A percentile compares a stretch with the other conserved stretches of the same genome.
Evolutionary conservation across 805 yeast species (phyloP).

Genomic region (Starmerella bombicola): DNA sequence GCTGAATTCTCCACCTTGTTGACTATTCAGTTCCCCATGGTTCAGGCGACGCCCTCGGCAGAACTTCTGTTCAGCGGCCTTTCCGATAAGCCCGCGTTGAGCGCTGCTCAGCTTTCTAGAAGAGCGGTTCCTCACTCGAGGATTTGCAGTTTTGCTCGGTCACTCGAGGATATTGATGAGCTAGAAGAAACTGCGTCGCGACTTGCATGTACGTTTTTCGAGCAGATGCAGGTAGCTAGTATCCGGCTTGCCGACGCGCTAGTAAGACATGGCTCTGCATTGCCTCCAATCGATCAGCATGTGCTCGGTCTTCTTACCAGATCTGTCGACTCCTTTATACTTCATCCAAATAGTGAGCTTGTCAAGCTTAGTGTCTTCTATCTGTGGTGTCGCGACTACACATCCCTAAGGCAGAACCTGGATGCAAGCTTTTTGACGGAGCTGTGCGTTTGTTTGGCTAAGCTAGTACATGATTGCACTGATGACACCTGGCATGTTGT

Average conservation of each 20-base stretch:
- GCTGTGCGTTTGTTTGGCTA: slow-evolving; percentile 14
- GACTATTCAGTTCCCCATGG: slow-evolving; percentile 3
- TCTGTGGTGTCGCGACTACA: slow-evolving; percentile 13
- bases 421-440: slow-evolving; percentile 8
- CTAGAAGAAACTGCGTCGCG: not conserved
- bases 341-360: not conserved
- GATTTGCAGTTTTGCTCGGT: slow-evolving; percentile 2
- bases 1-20: slow-evolving; percentile 1
- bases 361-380: slow-evolving; percentile 5
- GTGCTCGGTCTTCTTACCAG: slow-evolving; percentile 3
- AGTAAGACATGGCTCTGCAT: not conserved
- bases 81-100: slow-evolving; percentile 4
- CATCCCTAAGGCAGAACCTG: slow-evolving; percentile 6
- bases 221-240: slow-evolving; percentile 5
- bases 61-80: slow-evolving; percentile 19
- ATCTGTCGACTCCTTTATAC: slow-evolving; percentile 1
- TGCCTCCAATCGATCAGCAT: slow-evolving; percentile 1
- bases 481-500: not conserved
- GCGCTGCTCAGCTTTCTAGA: slow-evolving; percentile 4
- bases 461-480: slow-evolving; percentile 3
- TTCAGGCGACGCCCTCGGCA: slow-evolving; percentile 1
- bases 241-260: slow-evolving; percentile 2
- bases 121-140: not conserved
- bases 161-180: not conserved
- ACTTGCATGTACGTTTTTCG: not conserved